Base-by-base conservation (phyloP, 306 rosid genomes). In the Hippophae tibetana region DNA sequence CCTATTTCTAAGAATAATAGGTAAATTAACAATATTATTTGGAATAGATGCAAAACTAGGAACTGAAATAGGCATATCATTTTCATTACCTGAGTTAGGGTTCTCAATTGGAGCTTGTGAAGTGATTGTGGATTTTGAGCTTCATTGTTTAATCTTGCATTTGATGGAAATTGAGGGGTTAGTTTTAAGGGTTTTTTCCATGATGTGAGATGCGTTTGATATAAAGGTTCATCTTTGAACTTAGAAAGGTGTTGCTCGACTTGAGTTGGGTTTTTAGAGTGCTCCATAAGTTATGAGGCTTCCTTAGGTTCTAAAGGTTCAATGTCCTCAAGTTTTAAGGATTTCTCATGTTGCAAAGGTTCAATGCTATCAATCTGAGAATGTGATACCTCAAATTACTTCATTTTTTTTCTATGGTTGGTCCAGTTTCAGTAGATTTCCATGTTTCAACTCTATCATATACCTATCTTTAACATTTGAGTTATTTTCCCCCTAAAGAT, bases 401-500 rank as follows among this genome's bases (percentile, higher is more conserved):
- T 2, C 5, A 31, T 31, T 31, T 2, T 31, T 2, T 31, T 31
- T 31, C 3, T 4, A 4, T 31, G 38, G 38, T 31, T 31, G 38
- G 38, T 2, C 38, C 5, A 31, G 5, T 2, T 31, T 31, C 5
- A 31, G 5, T 31, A 2, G 38, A 31, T 31, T 31, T 31, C 38
- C 38, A 31, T 31, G 5, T 31, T 31, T 31, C 38, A 31, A 31
- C 38, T 31, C 38, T 8, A 55, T 55, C 58, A n/a, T n/a, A 55
- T 8, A 55, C 58, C 8, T 11, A 55, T 31, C 58, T 55, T 55
- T 10, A 23, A 11, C 4, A 1, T 6, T 8, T 23, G 43, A 10
- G 9, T 38, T 13, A 13, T 41, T 49, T 41, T 51, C 50, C 67
- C 58, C 10, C 48, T 62, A 10, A 58, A 55, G 44, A 55, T 55